Conservation (phyloP, 495 filamentous ascomycete genomes). For the Penicillium ochrochloron region DNA sequence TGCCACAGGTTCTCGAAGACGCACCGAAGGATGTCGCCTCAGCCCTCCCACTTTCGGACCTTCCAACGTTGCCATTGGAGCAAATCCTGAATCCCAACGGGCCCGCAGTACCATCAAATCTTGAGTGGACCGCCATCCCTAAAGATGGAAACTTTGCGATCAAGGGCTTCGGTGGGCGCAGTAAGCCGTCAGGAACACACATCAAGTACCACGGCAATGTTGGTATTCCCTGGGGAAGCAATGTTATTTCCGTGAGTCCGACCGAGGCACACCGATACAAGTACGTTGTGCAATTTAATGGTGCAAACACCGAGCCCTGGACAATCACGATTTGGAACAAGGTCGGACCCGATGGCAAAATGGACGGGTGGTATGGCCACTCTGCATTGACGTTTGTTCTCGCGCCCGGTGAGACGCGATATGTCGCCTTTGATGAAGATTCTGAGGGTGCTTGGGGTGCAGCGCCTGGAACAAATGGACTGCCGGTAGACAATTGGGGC, state of each 20-base stretch:
- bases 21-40: not conserved
- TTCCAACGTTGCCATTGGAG: constrained; percentile 14
- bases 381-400: constrained; percentile 50
- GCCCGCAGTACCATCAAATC: constrained; percentile 5
- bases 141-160: constrained; percentile 27
- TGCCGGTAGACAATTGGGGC: constrained; percentile 41
- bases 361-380: constrained; percentile 52
- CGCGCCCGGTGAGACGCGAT: constrained; percentile 44
- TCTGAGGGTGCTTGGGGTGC: constrained; percentile 48
- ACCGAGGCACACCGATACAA: constrained; percentile 43
- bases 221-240: constrained; percentile 58
- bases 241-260: constrained; percentile 51
- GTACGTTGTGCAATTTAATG: constrained; percentile 53
- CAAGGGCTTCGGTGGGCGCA: constrained; percentile 38
- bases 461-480: constrained; percentile 34
- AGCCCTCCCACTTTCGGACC: constrained; percentile 8
- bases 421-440: constrained; percentile 55
- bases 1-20: not conserved
- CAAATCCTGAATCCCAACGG: constrained; percentile 17
- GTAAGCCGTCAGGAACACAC: constrained; percentile 29
- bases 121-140: constrained; percentile 38
- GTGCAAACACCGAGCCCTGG: constrained; percentile 40
- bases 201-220: constrained; percentile 51
- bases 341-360: constrained; percentile 44
- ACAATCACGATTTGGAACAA: constrained; percentile 61